A percentile compares a stretch with the other conserved stretches of the same genome.
Evolutionary conservation across 164 flowering plant species (phyloP).

Genomic region (Vitis vinifera): ASM3070453v1 NC_081821.1:12145501-12146000

Average conservation of each 20-base stretch:
- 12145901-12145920: slow-evolving; percentile 82
- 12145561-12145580: slow-evolving; percentile 42
- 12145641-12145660: slow-evolving; percentile 42
- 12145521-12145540: slow-evolving; percentile 59
- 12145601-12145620: slow-evolving; percentile 30
- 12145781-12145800: slow-evolving; percentile 84
- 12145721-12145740: slow-evolving; percentile 75
- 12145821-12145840: slow-evolving; percentile 67
- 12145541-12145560: slow-evolving; percentile 43
- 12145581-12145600: slow-evolving; percentile 27
- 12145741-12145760: slow-evolving; percentile 77
- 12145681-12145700: slow-evolving; percentile 48
- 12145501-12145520: slow-evolving; percentile 64
- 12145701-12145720: slow-evolving; percentile 42
- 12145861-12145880: slow-evolving; percentile 88
- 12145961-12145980: slow-evolving; percentile 78
- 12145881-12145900: slow-evolving; percentile 83
- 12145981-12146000: slow-evolving; percentile 75
- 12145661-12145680: slow-evolving; percentile 33
- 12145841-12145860: slow-evolving; percentile 82
- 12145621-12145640: slow-evolving; percentile 72
- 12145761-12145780: slow-evolving; percentile 77
- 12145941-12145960: slow-evolving; percentile 57
- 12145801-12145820: slow-evolving; percentile 74
- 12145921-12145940: slow-evolving; percentile 84